Evolutionary conservation across 2,329 filamentous ascomycete species (phyloP).

Genomic region (Aspergillus fructus): DNA sequence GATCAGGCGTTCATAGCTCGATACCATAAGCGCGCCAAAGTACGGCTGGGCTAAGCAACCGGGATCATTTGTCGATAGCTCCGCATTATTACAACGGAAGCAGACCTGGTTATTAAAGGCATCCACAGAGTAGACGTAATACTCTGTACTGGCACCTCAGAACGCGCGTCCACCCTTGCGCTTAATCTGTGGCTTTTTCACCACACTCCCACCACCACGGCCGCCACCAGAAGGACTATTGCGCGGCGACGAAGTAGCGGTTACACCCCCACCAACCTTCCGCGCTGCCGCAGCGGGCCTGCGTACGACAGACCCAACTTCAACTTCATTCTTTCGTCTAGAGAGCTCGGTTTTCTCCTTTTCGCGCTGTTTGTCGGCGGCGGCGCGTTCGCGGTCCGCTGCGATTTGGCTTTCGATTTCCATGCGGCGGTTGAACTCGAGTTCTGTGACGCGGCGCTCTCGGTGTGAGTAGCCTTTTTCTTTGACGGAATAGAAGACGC

Average conservation of each 20-base stretch:
- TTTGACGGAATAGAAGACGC: conserved; percentile 95
- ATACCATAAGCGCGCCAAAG: background rate
- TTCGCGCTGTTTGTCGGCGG: conserved; percentile 41
- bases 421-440: conserved; percentile 88
- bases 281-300: conserved; percentile 30
- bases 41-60: background rate
- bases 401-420: conserved; percentile 94
- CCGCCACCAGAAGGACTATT: conserved; percentile 20
- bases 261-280: conserved; percentile 30
- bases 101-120: background rate
- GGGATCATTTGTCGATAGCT: background rate
- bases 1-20: too few relatives aligned
- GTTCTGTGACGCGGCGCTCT: conserved; percentile 83
- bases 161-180: conserved; percentile 38
- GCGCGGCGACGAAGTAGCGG: conserved; percentile 27
- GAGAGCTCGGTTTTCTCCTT: conserved; percentile 35
- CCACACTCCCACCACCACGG: conserved; percentile 35
- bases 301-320: conserved; percentile 37
- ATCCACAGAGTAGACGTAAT: background rate
- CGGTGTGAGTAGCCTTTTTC: conserved; percentile 92
- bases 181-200: conserved; percentile 37
- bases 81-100: too few relatives aligned
- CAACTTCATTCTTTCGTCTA: conserved; percentile 36
- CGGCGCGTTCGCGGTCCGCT: conserved; percentile 68
- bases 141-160: conserved; percentile 10